Conservation (phyloP, 208 protist genomes). For the Leishmania aethiopica region DNA sequence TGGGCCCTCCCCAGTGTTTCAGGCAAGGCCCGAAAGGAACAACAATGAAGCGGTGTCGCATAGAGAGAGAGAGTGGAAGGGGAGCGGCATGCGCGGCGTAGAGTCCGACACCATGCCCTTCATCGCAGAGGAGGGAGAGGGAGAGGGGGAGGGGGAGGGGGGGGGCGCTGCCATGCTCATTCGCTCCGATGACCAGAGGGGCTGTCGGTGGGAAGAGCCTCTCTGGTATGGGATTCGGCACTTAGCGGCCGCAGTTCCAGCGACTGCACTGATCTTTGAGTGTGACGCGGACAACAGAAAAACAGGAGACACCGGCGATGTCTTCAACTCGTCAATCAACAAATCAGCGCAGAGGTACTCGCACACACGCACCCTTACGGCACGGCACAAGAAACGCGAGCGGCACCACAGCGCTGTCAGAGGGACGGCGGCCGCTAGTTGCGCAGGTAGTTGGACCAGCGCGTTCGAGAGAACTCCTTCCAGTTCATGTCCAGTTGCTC, state of each 20-base stretch:
- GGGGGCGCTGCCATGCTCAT: neutral
- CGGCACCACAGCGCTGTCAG: neutral
- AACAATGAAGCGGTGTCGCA: neutral
- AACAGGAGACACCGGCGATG: neutral
- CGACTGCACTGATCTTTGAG: neutral
- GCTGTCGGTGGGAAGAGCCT: neutral
- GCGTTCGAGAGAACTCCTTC: conserved; percentile 92
- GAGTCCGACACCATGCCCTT: neutral
- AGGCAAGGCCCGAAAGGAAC: neutral
- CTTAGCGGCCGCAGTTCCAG: neutral
- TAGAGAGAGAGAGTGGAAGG: neutral
- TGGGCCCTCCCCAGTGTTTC: neutral
- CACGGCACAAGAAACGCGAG: neutral
- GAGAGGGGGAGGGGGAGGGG: neutral
- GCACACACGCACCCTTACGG: neutral
- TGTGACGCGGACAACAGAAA: neutral
- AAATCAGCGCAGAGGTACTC: neutral
- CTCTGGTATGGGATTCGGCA: neutral
- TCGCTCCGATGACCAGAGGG: neutral
- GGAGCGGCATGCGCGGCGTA: neutral
- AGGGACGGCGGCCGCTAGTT: conserved; percentile 36
- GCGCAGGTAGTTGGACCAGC: conserved; percentile 89
- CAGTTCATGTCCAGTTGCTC: conserved; percentile 92
- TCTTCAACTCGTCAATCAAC: neutral
- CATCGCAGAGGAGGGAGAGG: neutral